Base-by-base conservation (phyloP, 2,329 filamentous ascomycete species). In the Sporothrix brunneoviolacea region DNA sequence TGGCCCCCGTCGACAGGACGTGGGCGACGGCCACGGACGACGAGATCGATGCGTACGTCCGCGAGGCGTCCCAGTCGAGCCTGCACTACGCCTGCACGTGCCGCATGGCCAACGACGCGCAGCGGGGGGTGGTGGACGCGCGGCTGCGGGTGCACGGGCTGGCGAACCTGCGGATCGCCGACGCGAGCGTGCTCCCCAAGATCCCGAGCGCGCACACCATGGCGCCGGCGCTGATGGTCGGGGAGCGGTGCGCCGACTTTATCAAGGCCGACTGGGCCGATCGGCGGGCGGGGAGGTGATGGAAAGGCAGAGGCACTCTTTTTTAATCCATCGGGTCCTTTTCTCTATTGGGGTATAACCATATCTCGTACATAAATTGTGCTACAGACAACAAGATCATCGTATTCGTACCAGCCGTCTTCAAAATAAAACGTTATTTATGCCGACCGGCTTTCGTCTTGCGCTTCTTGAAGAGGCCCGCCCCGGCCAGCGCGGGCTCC, bases 381-480 rank as follows among this genome's bases (percentile, higher is more conserved):
- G n/a, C n/a, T n/a, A n/a, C n/a, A n/a, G n/a, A n/a, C n/a, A n/a
- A n/a, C n/a, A n/a, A n/a, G n/a, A n/a, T n/a, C n/a, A n/a, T n/a
- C n/a, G n/a, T n/a, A n/a, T n/a, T n/a, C n/a, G n/a, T n/a, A n/a
- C n/a, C n/a, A n/a, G n/a, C n/a, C n/a, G n/a, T n/a, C n/a, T n/a
- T n/a, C n/a, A n/a, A n/a, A n/a, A n/a, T n/a, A n/a, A n/a, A n/a
- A n/a, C n/a, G n/a, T n/a, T n/a, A n/a, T n/a, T n/a, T n/a, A n/a
- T n/a, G n/a, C n/a, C n/a, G n/a, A n/a, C n/a, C n/a, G n/a, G n/a
- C n/a, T 70, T 82, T 85, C 13, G 80, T 73, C 62, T 89, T 91
- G 48, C 87, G 73, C 70, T 90, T 91, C 69, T 91, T 91, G 68
- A 91, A 93, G 3, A 89, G 71, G 2, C 89, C 75, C 3, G 63